Evolutionary conservation across 345 rosid species (phyloP), one percentile per base, ranked within the genome.

Genomic region (Clausena lansium): DNA sequence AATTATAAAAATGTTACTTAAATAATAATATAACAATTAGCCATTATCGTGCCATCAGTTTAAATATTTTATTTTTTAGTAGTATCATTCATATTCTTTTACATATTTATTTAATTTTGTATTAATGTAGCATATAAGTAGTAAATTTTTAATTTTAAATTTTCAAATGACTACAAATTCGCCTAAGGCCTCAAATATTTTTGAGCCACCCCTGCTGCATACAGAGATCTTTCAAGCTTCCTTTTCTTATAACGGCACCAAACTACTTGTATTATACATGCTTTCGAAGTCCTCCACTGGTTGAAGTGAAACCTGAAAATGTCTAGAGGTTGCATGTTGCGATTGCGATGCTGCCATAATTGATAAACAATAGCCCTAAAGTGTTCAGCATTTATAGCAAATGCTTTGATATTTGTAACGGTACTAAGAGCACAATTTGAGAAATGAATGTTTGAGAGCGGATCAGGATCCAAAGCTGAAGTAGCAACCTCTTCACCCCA

Each of bases 291-390:
- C 80, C 87, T 81, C 88, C 89, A 86, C 69, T 82, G 83, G 69
- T 64, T 81, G 0, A 88, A 88, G 76, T 82, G 77, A 76, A 81
- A 76, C 84, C 88, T 80, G 77, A 83, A 86, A 0, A 82, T 69
- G 9, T 41, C 35, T 2, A 1, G 9, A 15, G 2, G 5, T 4
- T n/a, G 19, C 28, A 32, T 55, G 20, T 50, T 50, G 55, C 20
- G 55, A 54, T 4, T 2, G 22, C 2, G 4, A 33, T 2, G 50
- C 10, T 7, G 50, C 47, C 47, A 30, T 32, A 55, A 54, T 54
- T 55, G 20, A 22, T 41, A 32, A 17, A 13, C 38, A 55, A 6
- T 47, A 71, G 1, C 5, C 63, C 35, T 71, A 32, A 54, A n/a
- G 20, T 55, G 45, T 33, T 71, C 75, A 0, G 86, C 89, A 76